Conservation (phyloP, 768 basidiomycete species). For the Kwoniella pini region DNA sequence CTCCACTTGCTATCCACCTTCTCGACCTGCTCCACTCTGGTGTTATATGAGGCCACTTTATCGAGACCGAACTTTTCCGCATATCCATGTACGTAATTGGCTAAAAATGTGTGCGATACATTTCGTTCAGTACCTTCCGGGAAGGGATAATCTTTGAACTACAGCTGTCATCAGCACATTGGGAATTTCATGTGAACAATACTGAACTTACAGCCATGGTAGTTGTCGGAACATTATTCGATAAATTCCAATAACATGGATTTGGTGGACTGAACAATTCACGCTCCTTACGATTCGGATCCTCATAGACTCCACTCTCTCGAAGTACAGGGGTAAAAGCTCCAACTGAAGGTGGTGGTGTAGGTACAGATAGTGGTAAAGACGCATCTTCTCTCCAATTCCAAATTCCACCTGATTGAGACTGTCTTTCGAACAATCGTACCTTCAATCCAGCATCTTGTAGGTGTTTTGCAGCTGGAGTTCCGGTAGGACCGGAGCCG, state of each 20-base stretch:
- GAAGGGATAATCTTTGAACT: slow-evolving; percentile 40
- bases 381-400: slow-evolving; percentile 20
- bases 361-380: slow-evolving; percentile 26
- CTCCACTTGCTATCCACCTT: slow-evolving; percentile 48
- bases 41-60: slow-evolving; percentile 59
- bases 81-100: slow-evolving; percentile 58
- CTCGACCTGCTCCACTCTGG: slow-evolving; percentile 59
- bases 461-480: slow-evolving; percentile 33
- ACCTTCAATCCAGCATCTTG: slow-evolving; percentile 36
- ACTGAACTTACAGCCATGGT: slow-evolving; percentile 30
- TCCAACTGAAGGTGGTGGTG: slow-evolving; percentile 35
- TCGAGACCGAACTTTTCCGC: slow-evolving; percentile 58
- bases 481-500: slow-evolving; percentile 40
- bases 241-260: slow-evolving; percentile 34
- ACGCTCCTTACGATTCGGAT: neutral
- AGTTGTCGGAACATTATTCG: slow-evolving; percentile 38
- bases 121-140: slow-evolving; percentile 28
- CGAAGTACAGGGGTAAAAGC: slow-evolving; percentile 24
- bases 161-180: neutral
- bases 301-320: slow-evolving; percentile 8
- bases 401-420: slow-evolving; percentile 37
- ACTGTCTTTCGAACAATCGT: slow-evolving; percentile 37
- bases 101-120: slow-evolving; percentile 53
- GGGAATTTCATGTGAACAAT: too few relatives aligned
- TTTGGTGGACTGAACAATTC: slow-evolving; percentile 35